These are phyloP conservation scores for Penicillium verhagenii DNA, from an alignment of 495 filamentous ascomycete species.

Conservation along the genomic window DNA sequence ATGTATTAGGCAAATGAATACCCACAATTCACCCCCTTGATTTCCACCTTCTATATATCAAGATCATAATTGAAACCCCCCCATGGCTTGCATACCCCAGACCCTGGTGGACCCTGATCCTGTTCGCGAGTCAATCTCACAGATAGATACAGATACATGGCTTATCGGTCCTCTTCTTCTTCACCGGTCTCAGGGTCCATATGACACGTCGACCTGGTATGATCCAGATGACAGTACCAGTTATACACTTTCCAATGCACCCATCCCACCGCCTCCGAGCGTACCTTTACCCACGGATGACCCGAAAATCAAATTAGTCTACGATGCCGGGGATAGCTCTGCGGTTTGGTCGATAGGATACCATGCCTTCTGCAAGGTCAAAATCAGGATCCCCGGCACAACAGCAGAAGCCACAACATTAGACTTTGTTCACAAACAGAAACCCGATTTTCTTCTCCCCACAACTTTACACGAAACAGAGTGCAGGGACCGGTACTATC, in stretches of 20 bases:
- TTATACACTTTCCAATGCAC: neutral
- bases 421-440: constrained; percentile 9
- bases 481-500: constrained; percentile 6
- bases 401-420: constrained; percentile 10
- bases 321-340: constrained; percentile 5
- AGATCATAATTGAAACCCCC: too few species aligned
- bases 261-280: neutral
- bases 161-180: constrained; percentile 5
- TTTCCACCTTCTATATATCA: neutral
- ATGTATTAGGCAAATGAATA: too few species aligned
- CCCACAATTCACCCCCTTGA: neutral
- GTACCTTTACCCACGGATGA: neutral
- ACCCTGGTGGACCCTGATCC: neutral
- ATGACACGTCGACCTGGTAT: constrained; percentile 1
- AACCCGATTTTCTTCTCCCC: constrained; percentile 5
- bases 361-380: constrained; percentile 12
- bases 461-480: constrained; percentile 3
- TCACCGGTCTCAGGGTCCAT: neutral
- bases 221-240: neutral
- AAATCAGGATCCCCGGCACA: constrained; percentile 4
- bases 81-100: neutral
- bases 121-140: constrained; percentile 12
- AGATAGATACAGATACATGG: constrained; percentile 12
- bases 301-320: constrained; percentile 5
- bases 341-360: constrained; percentile 4